These are phyloP conservation scores for Colletotrichum filicis DNA, from an alignment of 2,329 filamentous ascomycete species.

Conservation along the genomic window DNA sequence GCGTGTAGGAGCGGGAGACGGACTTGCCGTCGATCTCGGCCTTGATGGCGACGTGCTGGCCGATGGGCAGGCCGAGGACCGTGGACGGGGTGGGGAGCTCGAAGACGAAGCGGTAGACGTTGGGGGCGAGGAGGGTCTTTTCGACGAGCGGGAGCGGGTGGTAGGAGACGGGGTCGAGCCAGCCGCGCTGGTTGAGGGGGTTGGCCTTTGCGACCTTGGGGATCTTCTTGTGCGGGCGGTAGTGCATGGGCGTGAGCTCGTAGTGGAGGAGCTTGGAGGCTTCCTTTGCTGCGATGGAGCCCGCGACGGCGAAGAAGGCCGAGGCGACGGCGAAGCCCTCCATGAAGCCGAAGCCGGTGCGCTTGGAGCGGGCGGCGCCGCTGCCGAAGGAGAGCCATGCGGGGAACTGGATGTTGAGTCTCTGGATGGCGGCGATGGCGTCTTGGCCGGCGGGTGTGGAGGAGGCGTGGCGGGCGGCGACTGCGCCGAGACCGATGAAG, in stretches of 20 bases:
- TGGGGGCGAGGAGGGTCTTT: conserved; percentile 53
- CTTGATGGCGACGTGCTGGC: conserved; percentile 66
- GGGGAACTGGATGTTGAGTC: conserved; percentile 31
- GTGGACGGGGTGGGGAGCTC: conserved; percentile 54
- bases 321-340: conserved; percentile 51
- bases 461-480: conserved; percentile 38
- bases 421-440: conserved; percentile 32
- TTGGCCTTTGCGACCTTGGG: conserved; percentile 49
- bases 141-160: conserved; percentile 55
- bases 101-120: conserved; percentile 60
- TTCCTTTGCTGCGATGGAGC: conserved; percentile 43
- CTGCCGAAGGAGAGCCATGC: conserved; percentile 13
- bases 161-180: conserved; percentile 61
- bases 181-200: conserved; percentile 53
- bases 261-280: conserved; percentile 45
- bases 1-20: conserved; percentile 65
- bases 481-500: conserved; percentile 37
- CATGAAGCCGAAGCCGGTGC: conserved; percentile 45
- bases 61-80: conserved; percentile 65
- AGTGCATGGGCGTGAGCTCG: conserved; percentile 46
- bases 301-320: conserved; percentile 44
- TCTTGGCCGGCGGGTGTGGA: conserved; percentile 27
- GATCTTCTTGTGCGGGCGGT: conserved; percentile 52
- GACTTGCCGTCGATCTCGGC: conserved; percentile 56
- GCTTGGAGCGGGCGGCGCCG: conserved; percentile 19